phyloP scores from a whole-genome alignment of 345 rosid species.

The Trapa incisa region DNA sequence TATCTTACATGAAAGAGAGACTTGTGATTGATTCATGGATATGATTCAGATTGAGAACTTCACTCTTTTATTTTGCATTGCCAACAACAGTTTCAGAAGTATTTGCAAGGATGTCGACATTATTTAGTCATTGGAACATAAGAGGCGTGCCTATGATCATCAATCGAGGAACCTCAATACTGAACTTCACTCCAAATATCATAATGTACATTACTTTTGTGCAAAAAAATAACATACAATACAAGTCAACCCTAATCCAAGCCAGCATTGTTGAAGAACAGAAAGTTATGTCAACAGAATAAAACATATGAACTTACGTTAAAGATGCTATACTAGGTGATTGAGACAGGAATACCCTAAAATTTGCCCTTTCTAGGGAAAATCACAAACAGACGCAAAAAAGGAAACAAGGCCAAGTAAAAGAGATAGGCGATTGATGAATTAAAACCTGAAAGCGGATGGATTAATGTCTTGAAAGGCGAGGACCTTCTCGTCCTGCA shows the following conservation, averaged over 20 bases:
- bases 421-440: neutral
- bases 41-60: no score
- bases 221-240: neutral
- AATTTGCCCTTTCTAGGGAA: neutral
- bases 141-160: no score
- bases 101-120: no score
- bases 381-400: neutral
- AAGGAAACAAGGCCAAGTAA: neutral
- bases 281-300: neutral
- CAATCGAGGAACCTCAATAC: no score
- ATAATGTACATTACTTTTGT: no score
- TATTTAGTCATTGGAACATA: no score
- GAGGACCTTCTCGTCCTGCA: conserved; percentile 69
- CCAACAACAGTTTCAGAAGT: no score
- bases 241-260: neutral
- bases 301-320: neutral
- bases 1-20: no score
- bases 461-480: conserved; percentile 84
- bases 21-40: no score
- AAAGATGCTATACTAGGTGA: neutral
- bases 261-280: neutral
- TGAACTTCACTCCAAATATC: neutral
- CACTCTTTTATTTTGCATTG: no score
- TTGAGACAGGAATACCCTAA: neutral
- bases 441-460: conserved; percentile 56